A percentile compares a stretch with the other conserved stretches of the same genome.
phyloP scores from a whole-genome alignment of 768 basidiomycete species.

The Lactifluus hygrophoroides region DNA sequence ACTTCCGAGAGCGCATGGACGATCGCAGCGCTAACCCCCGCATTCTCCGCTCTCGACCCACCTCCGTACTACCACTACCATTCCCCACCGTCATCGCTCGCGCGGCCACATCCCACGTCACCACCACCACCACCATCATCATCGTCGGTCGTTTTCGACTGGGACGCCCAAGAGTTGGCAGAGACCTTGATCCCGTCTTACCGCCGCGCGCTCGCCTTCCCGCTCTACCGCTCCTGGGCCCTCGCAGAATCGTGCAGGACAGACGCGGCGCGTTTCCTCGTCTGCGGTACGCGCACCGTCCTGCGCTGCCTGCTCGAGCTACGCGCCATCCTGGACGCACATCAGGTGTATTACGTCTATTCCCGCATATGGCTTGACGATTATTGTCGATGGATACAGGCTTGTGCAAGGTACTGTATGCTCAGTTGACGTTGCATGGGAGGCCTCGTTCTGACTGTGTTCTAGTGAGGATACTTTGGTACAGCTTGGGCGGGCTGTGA shows the following conservation, averaged over 20 bases:
- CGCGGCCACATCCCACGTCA: neutral
- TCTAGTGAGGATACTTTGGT: constrained; percentile 52
- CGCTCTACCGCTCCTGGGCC: constrained; percentile 69
- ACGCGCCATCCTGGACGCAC: constrained; percentile 68
- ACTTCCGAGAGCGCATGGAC: constrained; percentile 89
- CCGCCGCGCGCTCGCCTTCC: constrained; percentile 67
- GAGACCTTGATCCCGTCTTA: constrained; percentile 54
- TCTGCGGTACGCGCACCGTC: constrained; percentile 52
- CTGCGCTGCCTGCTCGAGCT: constrained; percentile 61
- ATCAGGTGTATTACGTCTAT: constrained; percentile 85
- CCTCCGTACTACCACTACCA: constrained; percentile 36
- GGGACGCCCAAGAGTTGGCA: constrained; percentile 38
- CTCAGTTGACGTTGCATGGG: no score
- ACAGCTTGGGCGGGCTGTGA: constrained; percentile 38
- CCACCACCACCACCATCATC: constrained; percentile 27
- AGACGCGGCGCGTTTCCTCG: constrained; percentile 54
- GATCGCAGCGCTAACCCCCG: constrained; percentile 58
- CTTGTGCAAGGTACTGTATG: constrained; percentile 68
- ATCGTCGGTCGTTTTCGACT: no score
- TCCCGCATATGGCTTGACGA: constrained; percentile 83
- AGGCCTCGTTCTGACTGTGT: no score
- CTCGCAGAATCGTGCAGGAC: constrained; percentile 59
- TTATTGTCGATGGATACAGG: constrained; percentile 73
- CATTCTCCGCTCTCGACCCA: constrained; percentile 77
- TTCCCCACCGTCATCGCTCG: neutral